phyloP scores from a whole-genome alignment of 2,329 filamentous ascomycete species.

The Aspergillus spinulosporus region DNA sequence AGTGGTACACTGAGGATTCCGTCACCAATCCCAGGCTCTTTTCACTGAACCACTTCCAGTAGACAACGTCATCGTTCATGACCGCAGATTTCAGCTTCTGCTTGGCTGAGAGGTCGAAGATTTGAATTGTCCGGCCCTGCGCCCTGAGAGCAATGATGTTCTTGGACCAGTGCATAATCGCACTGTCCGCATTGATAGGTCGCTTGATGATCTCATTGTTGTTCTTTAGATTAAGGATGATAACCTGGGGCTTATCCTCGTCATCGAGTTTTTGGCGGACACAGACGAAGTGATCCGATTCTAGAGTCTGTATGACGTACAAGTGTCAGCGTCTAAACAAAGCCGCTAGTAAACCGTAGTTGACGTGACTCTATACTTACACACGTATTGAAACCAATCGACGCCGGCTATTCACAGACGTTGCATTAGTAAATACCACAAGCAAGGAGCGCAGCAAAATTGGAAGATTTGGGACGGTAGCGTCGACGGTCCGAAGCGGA shows the following conservation, averaged over 20 bases:
- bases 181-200: conserved; percentile 98
- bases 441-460: background rate
- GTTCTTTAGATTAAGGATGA: conserved; percentile 98
- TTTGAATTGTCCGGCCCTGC: conserved; percentile 89
- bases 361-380: conserved; percentile 53
- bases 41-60: conserved; percentile 99
- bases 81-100: conserved; percentile 94
- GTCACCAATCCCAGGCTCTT: conserved; percentile 86
- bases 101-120: conserved; percentile 92
- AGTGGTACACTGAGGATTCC: conserved; percentile 89
- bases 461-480: conserved; percentile 3
- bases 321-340: conserved; percentile 21
- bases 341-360: background rate
- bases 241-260: conserved; percentile 82
- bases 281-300: conserved; percentile 96
- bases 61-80: conserved; percentile 96
- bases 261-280: conserved; percentile 91
- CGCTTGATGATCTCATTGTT: conserved; percentile 91
- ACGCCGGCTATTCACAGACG: conserved; percentile 55
- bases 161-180: conserved; percentile 97
- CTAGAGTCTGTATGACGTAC: conserved; percentile 70
- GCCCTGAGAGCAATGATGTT: conserved; percentile 97
- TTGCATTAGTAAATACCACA: conserved; percentile 26
- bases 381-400: conserved; percentile 85
- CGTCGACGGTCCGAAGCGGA: conserved; percentile 14